Evolutionary conservation across 1,139 yeast species (phyloP).

Genomic region (Wickerhamomyces sp.): DNA sequence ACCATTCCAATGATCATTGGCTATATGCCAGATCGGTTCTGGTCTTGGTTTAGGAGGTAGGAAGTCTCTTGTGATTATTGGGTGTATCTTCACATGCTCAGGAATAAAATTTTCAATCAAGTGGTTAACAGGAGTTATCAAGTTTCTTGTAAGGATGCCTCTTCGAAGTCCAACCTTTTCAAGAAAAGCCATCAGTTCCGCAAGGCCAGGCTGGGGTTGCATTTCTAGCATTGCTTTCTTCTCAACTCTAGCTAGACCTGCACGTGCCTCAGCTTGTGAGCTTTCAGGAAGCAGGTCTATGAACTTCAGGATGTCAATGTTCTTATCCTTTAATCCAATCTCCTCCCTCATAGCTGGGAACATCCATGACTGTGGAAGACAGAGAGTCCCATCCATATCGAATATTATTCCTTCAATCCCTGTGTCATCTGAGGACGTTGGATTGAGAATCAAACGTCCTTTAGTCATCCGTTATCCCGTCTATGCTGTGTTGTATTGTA

Average conservation of each 20-base stretch:
- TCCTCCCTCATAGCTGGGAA: slow-evolving; percentile 55
- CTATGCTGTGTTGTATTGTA: too few relatives aligned
- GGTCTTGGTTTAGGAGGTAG: slow-evolving; percentile 64
- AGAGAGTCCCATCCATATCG: slow-evolving; percentile 69
- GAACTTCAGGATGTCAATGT: slow-evolving; percentile 45
- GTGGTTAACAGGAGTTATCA: slow-evolving; percentile 41
- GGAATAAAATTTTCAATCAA: slow-evolving; percentile 39
- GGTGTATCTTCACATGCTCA: slow-evolving; percentile 35
- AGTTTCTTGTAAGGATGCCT: slow-evolving; percentile 57
- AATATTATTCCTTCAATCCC: slow-evolving; percentile 47
- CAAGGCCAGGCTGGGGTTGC: slow-evolving; percentile 47
- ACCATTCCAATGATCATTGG: slow-evolving; percentile 36
- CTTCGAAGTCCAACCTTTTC: slow-evolving; percentile 30
- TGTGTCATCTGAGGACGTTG: slow-evolving; percentile 28
- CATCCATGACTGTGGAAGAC: slow-evolving; percentile 66
- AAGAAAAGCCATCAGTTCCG: slow-evolving; percentile 15
- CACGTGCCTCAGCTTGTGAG: slow-evolving; percentile 37
- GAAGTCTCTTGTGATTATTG: slow-evolving; percentile 54
- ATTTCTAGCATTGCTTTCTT: slow-evolving; percentile 52
- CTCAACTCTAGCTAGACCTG: slow-evolving; percentile 44
- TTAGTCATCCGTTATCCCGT: slow-evolving; percentile 2
- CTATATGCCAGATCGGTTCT: slow-evolving; percentile 50
- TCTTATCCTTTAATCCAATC: slow-evolving; percentile 39
- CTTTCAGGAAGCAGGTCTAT: slow-evolving; percentile 36
- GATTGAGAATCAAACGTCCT: slow-evolving; percentile 24